These are phyloP conservation scores for Firmiana major DNA, from an alignment of 345 rosid genomes.

Conservation along the genomic window DNA sequence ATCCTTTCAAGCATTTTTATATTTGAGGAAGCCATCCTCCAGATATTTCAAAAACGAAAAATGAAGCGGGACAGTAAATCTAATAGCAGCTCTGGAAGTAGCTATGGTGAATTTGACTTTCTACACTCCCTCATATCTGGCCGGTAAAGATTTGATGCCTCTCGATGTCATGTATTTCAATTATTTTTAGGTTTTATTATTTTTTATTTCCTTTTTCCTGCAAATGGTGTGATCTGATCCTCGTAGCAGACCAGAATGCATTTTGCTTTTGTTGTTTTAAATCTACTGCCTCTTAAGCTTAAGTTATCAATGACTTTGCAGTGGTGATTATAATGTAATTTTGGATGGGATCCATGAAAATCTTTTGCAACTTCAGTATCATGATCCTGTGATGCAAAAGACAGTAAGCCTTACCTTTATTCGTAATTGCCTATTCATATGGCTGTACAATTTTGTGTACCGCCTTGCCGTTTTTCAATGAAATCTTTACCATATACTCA, in stretches of 20 bases:
- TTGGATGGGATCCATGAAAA: slow-evolving; percentile 89
- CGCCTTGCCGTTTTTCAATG: slow-evolving; percentile 11
- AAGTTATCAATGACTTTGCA: slow-evolving; percentile 41
- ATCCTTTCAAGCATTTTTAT: slow-evolving; percentile 19
- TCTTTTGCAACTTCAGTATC: slow-evolving; percentile 78
- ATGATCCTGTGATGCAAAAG: slow-evolving; percentile 92
- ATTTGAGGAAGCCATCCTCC: slow-evolving; percentile 18
- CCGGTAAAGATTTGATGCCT: slow-evolving; percentile 44
- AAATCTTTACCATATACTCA: slow-evolving; percentile 21
- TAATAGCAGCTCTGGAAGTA: slow-evolving; percentile 26
- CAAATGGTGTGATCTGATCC: background rate
- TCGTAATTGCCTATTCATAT: slow-evolving; percentile 13
- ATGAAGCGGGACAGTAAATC: slow-evolving; percentile 44
- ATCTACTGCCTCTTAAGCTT: slow-evolving; percentile 16
- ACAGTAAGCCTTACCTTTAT: slow-evolving; percentile 51
- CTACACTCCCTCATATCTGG: slow-evolving; percentile 62
- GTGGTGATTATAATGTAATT: slow-evolving; percentile 86
- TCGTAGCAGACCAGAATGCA: background rate
- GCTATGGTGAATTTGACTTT: slow-evolving; percentile 50
- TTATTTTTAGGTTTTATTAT: background rate
- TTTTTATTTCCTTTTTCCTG: background rate
- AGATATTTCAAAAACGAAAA: slow-evolving; percentile 89
- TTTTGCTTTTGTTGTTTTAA: slow-evolving; percentile 1
- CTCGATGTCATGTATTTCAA: slow-evolving; percentile 5
- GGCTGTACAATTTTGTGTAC: slow-evolving; percentile 17